These are phyloP conservation scores for Artomyces pyxidatus DNA, from an alignment of 768 basidiomycete species.

Conservation along the genomic window DNA sequence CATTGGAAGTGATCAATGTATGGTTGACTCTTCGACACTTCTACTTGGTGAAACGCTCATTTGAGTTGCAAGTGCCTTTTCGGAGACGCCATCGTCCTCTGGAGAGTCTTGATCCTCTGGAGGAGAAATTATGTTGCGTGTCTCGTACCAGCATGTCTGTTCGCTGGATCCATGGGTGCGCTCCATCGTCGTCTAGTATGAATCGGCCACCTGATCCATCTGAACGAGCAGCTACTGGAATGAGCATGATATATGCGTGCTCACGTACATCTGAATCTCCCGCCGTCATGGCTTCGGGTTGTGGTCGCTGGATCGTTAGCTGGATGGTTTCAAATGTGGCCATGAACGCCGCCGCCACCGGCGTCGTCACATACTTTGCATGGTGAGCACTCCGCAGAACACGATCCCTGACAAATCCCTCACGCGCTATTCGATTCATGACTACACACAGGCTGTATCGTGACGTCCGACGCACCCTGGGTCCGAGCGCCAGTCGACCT, in stretches of 20 bases:
- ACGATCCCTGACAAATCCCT: too few relatives aligned
- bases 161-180: background rate
- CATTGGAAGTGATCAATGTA: background rate
- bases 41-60: too few relatives aligned
- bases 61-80: background rate
- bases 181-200: background rate
- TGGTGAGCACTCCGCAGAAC: too few relatives aligned
- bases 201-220: background rate
- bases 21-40: too few relatives aligned
- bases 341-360: background rate
- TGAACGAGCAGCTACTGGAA: background rate
- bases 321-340: background rate
- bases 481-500: background rate
- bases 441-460: background rate
- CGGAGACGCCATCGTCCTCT: background rate
- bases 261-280: background rate
- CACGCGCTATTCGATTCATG: too few relatives aligned
- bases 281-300: background rate
- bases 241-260: background rate
- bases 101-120: background rate
- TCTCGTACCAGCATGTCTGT: background rate
- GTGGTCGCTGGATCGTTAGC: background rate
- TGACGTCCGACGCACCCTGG: background rate
- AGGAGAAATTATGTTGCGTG: background rate
- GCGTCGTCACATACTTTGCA: background rate